Base-by-base conservation (phyloP, 208 protist genomes). In the Leishmania martiniquensis region DNA sequence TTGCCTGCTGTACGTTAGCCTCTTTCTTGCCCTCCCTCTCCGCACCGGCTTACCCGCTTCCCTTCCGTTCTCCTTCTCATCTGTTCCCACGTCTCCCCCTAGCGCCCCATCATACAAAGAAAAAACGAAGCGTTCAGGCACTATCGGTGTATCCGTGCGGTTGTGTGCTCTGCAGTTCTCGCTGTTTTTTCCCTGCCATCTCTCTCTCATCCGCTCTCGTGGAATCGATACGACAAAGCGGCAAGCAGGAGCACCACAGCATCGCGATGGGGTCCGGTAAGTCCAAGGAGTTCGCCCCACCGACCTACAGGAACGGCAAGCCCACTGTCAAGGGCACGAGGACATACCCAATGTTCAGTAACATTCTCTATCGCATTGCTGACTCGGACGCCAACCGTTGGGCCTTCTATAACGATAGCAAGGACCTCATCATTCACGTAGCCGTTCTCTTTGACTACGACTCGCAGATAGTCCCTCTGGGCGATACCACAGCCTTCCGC, bases 381-480 rank as follows among this genome's bases (percentile, higher is more conserved):
- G 87, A 94, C 82, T 85, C 77, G 25, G 81, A 90, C 1, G 63
- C 77, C 17, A 82, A 76, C 47, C 85, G 80, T 13, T 96, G 92
- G 90, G 89, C 83, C 39, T 96, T 96, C 76, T 96, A 94, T 83
- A 96, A 96, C 69, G 92, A 96, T 84, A 94, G 81, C 70, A 72
- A 55, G 25, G 84, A 93, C 15, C 84, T 90, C 39, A 88, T 88
- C 60, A 89, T 96, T 10, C 92, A 96, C 70, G 89, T 96, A 70
- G 89, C 89, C 72, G 86, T 96, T 25, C 84, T 96, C 72, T 96
- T 96, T 67, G 90, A 96, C 75, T 94, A 94, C 76, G 92, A 96
- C 80, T 91, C 83, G 44, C 87, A 92, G 62, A 88, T 96, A 70
- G 81, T 89, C 15, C 90, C 92, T n/a, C 85, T 96, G 0, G 92